Evolutionary conservation across 2,329 filamentous ascomycete genomes (phyloP).

Genomic region (Sporothrix sp.): DNA sequence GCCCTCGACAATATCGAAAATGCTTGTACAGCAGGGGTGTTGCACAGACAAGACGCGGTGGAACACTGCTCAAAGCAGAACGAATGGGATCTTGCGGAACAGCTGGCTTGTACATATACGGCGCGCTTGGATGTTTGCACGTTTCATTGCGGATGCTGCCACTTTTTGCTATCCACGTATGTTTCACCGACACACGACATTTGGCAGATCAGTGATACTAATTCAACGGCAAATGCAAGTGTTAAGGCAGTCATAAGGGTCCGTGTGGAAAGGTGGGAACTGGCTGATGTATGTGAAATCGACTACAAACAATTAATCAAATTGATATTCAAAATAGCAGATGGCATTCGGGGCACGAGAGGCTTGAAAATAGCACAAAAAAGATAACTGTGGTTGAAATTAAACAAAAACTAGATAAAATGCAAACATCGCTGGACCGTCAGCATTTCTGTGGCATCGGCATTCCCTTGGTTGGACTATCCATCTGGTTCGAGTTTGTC

Average conservation of each 20-base stretch:
- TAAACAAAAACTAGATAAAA: not conserved
- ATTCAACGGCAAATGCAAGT: too few relatives aligned
- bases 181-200: constrained; percentile 1
- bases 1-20: not conserved
- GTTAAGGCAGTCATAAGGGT: too few relatives aligned
- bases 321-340: too few relatives aligned
- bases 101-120: not conserved
- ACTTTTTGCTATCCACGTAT: not conserved
- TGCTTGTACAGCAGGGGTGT: not conserved
- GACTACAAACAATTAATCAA: too few relatives aligned
- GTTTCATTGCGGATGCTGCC: not conserved
- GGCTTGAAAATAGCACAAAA: not conserved
- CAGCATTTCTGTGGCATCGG: too few relatives aligned
- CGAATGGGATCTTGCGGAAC: not conserved
- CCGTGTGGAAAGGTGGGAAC: too few relatives aligned
- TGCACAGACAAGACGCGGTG: too few relatives aligned
- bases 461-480: too few relatives aligned
- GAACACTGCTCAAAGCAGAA: not conserved
- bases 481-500: too few relatives aligned
- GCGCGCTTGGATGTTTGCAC: not conserved
- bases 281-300: too few relatives aligned
- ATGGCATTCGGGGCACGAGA: too few relatives aligned
- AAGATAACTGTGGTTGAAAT: not conserved
- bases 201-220: not conserved
- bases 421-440: too few relatives aligned